A percentile compares a stretch with the other conserved stretches of the same genome.
Evolutionary conservation across 495 filamentous ascomycete species (phyloP).

Genomic region (Parachaetomium inaequale): DNA sequence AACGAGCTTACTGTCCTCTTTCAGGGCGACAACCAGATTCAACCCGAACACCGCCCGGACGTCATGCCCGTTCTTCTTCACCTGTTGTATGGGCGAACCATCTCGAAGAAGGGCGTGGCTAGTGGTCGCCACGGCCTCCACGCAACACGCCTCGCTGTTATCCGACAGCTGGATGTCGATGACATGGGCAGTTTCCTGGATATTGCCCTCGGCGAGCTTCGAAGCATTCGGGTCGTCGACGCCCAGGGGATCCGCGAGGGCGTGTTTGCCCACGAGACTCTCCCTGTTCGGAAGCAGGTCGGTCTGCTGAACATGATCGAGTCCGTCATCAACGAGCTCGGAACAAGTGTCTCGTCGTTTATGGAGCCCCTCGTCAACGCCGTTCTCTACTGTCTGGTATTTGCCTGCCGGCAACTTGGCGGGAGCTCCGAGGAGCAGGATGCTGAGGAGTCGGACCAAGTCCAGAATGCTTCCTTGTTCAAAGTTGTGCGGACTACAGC

Average conservation of each 20-base stretch:
- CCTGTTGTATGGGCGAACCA: constrained; percentile 82
- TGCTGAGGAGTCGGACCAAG: constrained; percentile 47
- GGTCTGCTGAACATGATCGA: constrained; percentile 88
- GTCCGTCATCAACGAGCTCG: constrained; percentile 79
- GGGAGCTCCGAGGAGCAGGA: constrained; percentile 40
- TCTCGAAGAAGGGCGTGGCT: constrained; percentile 71
- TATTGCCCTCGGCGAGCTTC: constrained; percentile 73
- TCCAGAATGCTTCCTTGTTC: constrained; percentile 53
- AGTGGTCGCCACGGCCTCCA: constrained; percentile 59
- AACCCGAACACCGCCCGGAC: constrained; percentile 62
- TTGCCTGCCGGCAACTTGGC: constrained; percentile 59
- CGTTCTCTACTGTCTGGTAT: constrained; percentile 72
- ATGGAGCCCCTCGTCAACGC: constrained; percentile 63
- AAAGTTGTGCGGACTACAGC: constrained; percentile 69
- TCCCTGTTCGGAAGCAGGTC: constrained; percentile 71
- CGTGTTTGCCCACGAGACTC: constrained; percentile 49
- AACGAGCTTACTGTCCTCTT: constrained; percentile 87
- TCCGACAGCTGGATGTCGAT: constrained; percentile 50
- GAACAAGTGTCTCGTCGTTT: constrained; percentile 61
- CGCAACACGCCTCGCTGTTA: constrained; percentile 57
- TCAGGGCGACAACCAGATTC: constrained; percentile 73
- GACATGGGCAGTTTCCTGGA: constrained; percentile 75
- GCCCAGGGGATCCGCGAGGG: constrained; percentile 46
- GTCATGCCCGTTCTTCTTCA: constrained; percentile 83
- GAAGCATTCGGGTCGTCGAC: constrained; percentile 53